Conservation (phyloP, 805 yeast genomes). For the Saccharomycopsis capsularis region DNA sequence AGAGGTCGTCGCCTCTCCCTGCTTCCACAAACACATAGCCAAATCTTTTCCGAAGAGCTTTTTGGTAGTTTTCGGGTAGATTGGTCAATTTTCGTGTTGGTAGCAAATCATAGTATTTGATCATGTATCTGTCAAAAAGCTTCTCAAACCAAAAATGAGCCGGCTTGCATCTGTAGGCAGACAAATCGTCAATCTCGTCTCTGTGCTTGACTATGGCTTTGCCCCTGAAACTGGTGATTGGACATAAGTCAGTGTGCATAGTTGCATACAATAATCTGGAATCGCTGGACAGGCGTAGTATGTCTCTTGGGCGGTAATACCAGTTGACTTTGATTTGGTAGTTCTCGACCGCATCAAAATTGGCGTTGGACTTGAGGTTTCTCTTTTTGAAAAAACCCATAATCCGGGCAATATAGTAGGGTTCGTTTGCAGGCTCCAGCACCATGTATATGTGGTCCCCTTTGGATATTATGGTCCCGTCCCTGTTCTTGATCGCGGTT, state of each 20-base stretch:
- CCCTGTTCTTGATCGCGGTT: constrained; percentile 18
- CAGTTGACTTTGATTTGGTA: constrained; percentile 72
- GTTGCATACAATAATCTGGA: constrained; percentile 76
- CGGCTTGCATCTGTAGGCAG: constrained; percentile 48
- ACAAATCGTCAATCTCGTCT: constrained; percentile 56
- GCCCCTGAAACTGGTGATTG: constrained; percentile 69
- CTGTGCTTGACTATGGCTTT: constrained; percentile 61
- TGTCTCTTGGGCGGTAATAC: constrained; percentile 86
- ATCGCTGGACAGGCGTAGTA: constrained; percentile 58
- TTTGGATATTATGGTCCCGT: constrained; percentile 23
- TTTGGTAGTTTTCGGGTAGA: constrained; percentile 51
- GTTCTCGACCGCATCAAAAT: constrained; percentile 41
- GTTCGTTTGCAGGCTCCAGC: constrained; percentile 91
- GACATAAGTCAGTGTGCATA: constrained; percentile 80
- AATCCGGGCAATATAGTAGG: constrained; percentile 81
- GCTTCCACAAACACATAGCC: constrained; percentile 69
- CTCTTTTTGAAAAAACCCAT: constrained; percentile 57
- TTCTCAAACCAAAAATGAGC: constrained; percentile 79
- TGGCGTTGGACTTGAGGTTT: constrained; percentile 24
- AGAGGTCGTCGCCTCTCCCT: constrained; percentile 55
- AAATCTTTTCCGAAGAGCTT: constrained; percentile 59
- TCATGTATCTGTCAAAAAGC: constrained; percentile 79
- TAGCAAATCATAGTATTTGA: constrained; percentile 71
- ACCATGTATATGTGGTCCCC: constrained; percentile 72
- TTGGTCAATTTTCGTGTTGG: constrained; percentile 53